Conservation (phyloP, 352 stramenopile genomes). For the Elongisporangium anandrum region DNA sequence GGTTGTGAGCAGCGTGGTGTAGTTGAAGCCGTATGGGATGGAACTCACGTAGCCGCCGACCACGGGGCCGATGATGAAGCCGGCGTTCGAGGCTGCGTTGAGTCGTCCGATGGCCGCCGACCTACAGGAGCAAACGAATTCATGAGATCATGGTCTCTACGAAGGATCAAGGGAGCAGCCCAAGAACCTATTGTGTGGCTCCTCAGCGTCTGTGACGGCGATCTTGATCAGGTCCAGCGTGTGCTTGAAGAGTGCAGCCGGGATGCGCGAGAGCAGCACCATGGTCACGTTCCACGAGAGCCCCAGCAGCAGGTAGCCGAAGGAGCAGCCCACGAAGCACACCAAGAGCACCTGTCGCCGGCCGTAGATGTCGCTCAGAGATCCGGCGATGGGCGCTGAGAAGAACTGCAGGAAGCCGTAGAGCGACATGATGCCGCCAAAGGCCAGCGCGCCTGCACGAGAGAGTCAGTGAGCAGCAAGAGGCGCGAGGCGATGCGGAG, state of each 20-base stretch:
- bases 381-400: conserved; percentile 66
- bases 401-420: conserved; percentile 87
- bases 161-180: background rate
- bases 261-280: conserved; percentile 68
- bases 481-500: background rate
- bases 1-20: conserved; percentile 70
- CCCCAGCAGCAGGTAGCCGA: conserved; percentile 63
- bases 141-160: background rate
- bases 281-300: conserved; percentile 79
- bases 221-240: conserved; percentile 79
- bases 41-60: conserved; percentile 67
- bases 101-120: conserved; percentile 60
- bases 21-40: conserved; percentile 74
- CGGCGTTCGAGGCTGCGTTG: conserved; percentile 65
- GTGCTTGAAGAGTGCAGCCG: conserved; percentile 77
- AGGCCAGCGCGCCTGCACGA: conserved; percentile 41
- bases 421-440: conserved; percentile 79
- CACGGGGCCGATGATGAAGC: conserved; percentile 72
- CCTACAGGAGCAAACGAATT: conserved; percentile 1
- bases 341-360: conserved; percentile 54
- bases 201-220: conserved; percentile 53
- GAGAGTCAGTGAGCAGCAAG: background rate
- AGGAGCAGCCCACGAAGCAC: conserved; percentile 56
- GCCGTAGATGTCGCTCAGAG: conserved; percentile 68
- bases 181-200: conserved; percentile 13